A percentile compares a stretch with the other conserved stretches of the same genome.
Evolutionary conservation across 176 grass and related monocot species (phyloP).

Genomic region (Bonia amplexicaulis): DNA sequence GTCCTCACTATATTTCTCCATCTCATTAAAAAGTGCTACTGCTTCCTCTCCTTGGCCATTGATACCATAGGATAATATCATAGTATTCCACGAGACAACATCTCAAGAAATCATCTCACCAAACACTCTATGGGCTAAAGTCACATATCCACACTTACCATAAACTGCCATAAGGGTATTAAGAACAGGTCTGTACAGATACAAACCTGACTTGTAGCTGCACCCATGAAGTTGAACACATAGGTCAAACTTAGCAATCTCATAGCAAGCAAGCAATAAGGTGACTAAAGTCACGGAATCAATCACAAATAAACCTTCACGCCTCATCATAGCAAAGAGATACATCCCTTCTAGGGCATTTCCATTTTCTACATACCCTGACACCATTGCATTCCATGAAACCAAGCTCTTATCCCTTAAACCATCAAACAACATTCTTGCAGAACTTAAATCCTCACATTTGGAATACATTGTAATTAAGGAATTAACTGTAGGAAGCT

Average conservation of each 20-base stretch:
- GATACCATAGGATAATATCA: constrained; percentile 72
- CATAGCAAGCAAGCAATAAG: constrained; percentile 55
- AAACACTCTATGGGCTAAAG: constrained; percentile 50
- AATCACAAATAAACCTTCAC: constrained; percentile 37
- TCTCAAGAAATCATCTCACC: constrained; percentile 49
- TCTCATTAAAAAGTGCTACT: constrained; percentile 48
- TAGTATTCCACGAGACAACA: constrained; percentile 64
- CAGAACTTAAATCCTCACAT: constrained; percentile 43
- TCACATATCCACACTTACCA: constrained; percentile 66
- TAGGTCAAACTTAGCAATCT: constrained; percentile 51
- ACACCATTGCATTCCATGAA: constrained; percentile 71
- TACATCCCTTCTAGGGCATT: constrained; percentile 49
- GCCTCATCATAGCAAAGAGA: constrained; percentile 57
- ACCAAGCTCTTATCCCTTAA: constrained; percentile 57
- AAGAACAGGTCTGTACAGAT: constrained; percentile 38
- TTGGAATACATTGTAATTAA: constrained; percentile 77
- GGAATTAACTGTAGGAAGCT: constrained; percentile 48
- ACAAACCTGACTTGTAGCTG: constrained; percentile 56
- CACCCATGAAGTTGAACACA: constrained; percentile 61
- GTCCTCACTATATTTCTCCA: constrained; percentile 42
- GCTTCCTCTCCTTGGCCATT: constrained; percentile 59
- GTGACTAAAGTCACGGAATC: constrained; percentile 49
- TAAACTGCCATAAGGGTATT: constrained; percentile 72
- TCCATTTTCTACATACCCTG: constrained; percentile 57
- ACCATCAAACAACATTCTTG: constrained; percentile 52